Percentiles rank a stretch among this genome's conserved stretches.
These are phyloP conservation scores for Hypericum androsaemum DNA, from an alignment of 345 rosid genomes.

Conservation along the genomic window DNA sequence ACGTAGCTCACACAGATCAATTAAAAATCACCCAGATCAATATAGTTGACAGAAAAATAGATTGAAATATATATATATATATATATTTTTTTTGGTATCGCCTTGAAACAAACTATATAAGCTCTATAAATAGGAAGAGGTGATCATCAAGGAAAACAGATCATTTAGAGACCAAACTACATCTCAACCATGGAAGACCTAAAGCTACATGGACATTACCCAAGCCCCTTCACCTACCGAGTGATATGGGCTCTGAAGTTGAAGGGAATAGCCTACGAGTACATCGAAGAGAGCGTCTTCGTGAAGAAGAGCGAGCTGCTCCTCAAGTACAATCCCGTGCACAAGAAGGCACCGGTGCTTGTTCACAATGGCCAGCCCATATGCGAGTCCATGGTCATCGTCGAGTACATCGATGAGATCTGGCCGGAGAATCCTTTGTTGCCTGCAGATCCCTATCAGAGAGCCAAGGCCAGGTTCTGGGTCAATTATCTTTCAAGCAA, in stretches of 20 bases:
- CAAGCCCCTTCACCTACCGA: slow-evolving; percentile 12
- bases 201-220: slow-evolving; percentile 7
- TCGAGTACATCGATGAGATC: slow-evolving; percentile 1
- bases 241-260: slow-evolving; percentile 5
- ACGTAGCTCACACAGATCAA: too few relatives aligned
- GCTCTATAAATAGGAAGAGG: too few relatives aligned
- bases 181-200: slow-evolving; percentile 5
- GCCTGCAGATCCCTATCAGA: neutral
- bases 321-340: slow-evolving; percentile 3
- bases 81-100: too few relatives aligned
- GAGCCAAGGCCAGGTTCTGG: slow-evolving; percentile 6
- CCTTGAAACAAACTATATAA: too few relatives aligned
- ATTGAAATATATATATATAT: too few relatives aligned
- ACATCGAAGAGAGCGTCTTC: slow-evolving; percentile 1
- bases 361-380: slow-evolving; percentile 1
- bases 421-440: slow-evolving; percentile 3
- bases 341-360: slow-evolving; percentile 9
- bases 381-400: slow-evolving; percentile 3
- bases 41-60: too few relatives aligned
- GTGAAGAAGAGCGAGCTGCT: neutral
- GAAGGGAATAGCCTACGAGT: slow-evolving; percentile 3
- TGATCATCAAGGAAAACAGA: too few relatives aligned
- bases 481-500: neutral
- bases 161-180: too few relatives aligned
- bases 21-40: too few relatives aligned